Conservation (phyloP, 2,329 filamentous ascomycete species). For the Hymenoscyphus fraxineus region DNA sequence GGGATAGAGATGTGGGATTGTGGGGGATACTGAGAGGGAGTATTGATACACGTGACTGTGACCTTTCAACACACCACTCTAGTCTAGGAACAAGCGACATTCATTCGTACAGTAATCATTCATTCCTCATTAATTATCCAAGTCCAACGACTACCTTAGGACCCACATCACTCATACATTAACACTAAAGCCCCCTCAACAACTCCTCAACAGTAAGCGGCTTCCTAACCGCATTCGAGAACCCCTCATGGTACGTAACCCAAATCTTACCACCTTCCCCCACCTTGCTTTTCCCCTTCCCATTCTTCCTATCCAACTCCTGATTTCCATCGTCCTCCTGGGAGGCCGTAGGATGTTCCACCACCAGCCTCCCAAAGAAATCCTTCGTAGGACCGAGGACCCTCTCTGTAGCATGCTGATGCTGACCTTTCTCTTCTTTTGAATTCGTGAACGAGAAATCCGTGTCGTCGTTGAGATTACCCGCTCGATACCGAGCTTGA, state of each 20-base stretch:
- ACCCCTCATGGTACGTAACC: constrained; percentile 86
- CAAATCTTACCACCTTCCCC: constrained; percentile 62
- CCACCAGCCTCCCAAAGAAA: constrained; percentile 77
- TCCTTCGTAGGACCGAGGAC: constrained; percentile 60
- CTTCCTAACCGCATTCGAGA: constrained; percentile 89
- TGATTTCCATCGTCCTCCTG: constrained; percentile 43
- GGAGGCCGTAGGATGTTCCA: constrained; percentile 40
- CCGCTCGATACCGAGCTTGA: constrained; percentile 61
- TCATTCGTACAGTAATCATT: background rate
- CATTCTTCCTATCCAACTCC: constrained; percentile 50
- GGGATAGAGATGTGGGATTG: too few relatives aligned
- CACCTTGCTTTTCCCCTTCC: constrained; percentile 33
- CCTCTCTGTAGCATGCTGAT: constrained; percentile 22
- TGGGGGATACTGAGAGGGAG: too few relatives aligned
- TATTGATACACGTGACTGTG: too few relatives aligned
- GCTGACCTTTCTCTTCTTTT: constrained; percentile 27
- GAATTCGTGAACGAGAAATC: constrained; percentile 24
- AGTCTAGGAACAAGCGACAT: background rate
- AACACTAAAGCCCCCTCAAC: constrained; percentile 56
- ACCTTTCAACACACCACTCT: too few relatives aligned
- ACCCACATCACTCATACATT: background rate
- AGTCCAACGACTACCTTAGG: background rate
- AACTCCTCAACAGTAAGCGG: constrained; percentile 79
- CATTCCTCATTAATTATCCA: background rate
- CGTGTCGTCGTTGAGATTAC: constrained; percentile 38